These are phyloP conservation scores for Dalbergia oliveri DNA, from an alignment of 306 rosid genomes.

Conservation along the genomic window DNA sequence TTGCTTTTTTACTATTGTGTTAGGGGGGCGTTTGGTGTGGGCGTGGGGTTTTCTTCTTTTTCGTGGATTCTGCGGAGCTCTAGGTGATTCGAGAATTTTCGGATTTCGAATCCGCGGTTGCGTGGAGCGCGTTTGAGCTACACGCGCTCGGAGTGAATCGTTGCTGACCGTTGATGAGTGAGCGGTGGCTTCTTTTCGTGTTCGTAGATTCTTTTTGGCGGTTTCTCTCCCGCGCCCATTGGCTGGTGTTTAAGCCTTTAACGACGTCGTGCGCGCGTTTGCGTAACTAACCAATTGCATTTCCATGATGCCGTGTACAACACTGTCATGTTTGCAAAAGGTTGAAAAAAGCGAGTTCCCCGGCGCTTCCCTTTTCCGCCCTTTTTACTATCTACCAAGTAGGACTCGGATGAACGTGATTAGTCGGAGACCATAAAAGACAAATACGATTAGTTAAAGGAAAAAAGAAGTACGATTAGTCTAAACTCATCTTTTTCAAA, in stretches of 20 bases:
- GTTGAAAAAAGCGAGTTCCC: not conserved
- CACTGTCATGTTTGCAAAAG: not conserved
- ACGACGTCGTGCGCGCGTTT: not conserved
- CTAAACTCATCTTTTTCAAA: too few species aligned
- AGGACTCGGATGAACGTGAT: not conserved
- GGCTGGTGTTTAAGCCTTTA: not conserved
- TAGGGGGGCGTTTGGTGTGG: not conserved
- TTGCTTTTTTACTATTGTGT: not conserved
- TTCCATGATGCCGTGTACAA: not conserved
- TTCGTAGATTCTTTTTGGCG: not conserved
- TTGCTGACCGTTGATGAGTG: conserved; percentile 29
- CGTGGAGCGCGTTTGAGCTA: not conserved
- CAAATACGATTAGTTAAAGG: too few species aligned
- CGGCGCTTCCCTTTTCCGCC: not conserved
- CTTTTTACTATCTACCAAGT: not conserved
- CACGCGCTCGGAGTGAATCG: not conserved
- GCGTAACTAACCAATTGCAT: conserved; percentile 10
- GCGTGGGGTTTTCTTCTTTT: not conserved
- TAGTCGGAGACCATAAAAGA: not conserved
- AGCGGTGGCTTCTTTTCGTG: not conserved
- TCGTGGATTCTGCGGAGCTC: conserved; percentile 25
- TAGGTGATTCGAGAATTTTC: conserved; percentile 65
- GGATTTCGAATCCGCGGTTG: not conserved
- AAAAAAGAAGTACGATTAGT: too few species aligned
- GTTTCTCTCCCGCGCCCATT: conserved; percentile 42